Conservation (phyloP, 106 monocot genomes). For the Allium cepa region DNA sequence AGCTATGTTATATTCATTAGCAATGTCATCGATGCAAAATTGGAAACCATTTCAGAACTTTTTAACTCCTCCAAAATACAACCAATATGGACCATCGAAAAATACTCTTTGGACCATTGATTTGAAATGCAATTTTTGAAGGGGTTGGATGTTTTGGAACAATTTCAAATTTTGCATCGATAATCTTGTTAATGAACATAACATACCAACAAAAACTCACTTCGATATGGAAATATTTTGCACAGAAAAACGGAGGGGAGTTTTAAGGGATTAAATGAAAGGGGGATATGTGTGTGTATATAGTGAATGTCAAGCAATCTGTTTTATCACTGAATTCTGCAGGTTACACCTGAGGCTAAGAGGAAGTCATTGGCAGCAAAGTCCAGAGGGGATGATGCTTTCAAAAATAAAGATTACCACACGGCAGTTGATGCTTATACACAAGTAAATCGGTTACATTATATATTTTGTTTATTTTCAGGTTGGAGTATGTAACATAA, state of each 20-base stretch:
- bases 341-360: slow-evolving; percentile 76
- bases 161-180: not conserved
- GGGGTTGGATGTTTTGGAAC: too few relatives aligned
- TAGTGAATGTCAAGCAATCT: not conserved
- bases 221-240: too few relatives aligned
- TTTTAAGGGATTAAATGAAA: not conserved
- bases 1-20: too few relatives aligned
- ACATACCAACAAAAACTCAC: not conserved
- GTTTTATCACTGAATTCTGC: slow-evolving; percentile 4
- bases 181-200: not conserved
- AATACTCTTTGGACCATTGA: too few relatives aligned
- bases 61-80: too few relatives aligned
- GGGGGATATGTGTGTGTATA: too few relatives aligned
- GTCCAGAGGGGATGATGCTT: slow-evolving; percentile 80
- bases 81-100: too few relatives aligned
- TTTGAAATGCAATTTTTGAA: too few relatives aligned
- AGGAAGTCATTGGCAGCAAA: slow-evolving; percentile 78
- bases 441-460: slow-evolving; percentile 35
- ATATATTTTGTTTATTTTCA: too few relatives aligned
- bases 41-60: too few relatives aligned
- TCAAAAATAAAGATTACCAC: slow-evolving; percentile 61
- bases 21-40: too few relatives aligned
- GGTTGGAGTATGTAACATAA: too few relatives aligned
- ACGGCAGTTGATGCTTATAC: slow-evolving; percentile 88
- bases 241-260: not conserved